A percentile compares a stretch with the other conserved stretches of the same genome.
Conservation (phyloP, 202 grass and related monocot genomes). For the Digitaria exilis region DNA sequence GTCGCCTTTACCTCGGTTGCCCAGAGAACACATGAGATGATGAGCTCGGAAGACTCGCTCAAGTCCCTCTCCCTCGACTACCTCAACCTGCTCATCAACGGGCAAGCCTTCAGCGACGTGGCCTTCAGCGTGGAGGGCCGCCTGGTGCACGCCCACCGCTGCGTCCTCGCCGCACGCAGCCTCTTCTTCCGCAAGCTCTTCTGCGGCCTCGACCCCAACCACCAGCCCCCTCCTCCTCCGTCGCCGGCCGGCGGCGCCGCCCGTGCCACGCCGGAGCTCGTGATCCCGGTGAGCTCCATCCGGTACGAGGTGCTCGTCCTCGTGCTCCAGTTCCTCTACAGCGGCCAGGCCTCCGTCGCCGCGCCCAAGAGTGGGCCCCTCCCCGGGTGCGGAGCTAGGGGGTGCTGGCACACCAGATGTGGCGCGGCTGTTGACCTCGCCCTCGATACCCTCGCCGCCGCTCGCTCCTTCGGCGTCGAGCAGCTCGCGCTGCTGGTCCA, state of each 20-base stretch:
- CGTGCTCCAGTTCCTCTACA: slow-evolving; percentile 97
- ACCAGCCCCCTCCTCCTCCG: slow-evolving; percentile 40
- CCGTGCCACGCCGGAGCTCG: slow-evolving; percentile 47
- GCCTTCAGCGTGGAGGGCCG: slow-evolving; percentile 95
- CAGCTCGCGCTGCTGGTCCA: slow-evolving; percentile 86
- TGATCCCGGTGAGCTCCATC: slow-evolving; percentile 93
- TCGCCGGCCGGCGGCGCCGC: neutral
- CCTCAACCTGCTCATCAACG: slow-evolving; percentile 98
- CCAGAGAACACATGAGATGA: slow-evolving; percentile 50
- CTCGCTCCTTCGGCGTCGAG: slow-evolving; percentile 94
- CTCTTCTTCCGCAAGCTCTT: slow-evolving; percentile 97
- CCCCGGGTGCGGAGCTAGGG: slow-evolving; percentile 68
- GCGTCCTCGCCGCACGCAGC: slow-evolving; percentile 87
- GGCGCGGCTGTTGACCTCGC: slow-evolving; percentile 95
- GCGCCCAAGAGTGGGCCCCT: slow-evolving; percentile 92
- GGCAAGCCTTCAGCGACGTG: slow-evolving; percentile 98
- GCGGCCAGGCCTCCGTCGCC: slow-evolving; percentile 86
- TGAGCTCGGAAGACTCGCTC: slow-evolving; percentile 80
- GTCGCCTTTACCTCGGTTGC: slow-evolving; percentile 2
- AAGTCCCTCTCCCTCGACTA: slow-evolving; percentile 95
- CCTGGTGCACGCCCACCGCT: slow-evolving; percentile 93
- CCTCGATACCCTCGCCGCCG: slow-evolving; percentile 90
- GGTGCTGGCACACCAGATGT: slow-evolving; percentile 98
- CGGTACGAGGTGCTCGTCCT: slow-evolving; percentile 95
- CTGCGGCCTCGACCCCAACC: slow-evolving; percentile 74